These are phyloP conservation scores for Cutaneotrichosporon curvatum DNA, from an alignment of 1,284 basidiomycete species.

Conservation along the genomic window DNA sequence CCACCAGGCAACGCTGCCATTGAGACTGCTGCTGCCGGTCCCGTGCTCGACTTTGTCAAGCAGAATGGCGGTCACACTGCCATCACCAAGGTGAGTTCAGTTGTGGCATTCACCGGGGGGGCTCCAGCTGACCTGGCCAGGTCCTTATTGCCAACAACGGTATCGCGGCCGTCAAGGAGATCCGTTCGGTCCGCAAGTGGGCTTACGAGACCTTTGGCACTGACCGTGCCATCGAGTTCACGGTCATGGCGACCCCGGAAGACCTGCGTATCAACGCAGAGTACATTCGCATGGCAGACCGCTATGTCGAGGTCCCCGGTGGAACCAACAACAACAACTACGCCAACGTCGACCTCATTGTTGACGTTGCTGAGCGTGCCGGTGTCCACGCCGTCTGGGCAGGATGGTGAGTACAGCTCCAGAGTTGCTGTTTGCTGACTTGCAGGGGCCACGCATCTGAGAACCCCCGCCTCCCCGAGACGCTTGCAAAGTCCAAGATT, in stretches of 20 bases:
- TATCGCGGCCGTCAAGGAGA: constrained; percentile 99
- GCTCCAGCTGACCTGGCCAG: constrained; percentile 47
- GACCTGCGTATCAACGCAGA: constrained; percentile 95
- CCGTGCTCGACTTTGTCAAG: constrained; percentile 87
- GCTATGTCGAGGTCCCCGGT: constrained; percentile 97
- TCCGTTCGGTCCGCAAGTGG: constrained; percentile 98
- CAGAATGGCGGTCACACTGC: constrained; percentile 91
- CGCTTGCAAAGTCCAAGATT: constrained; percentile 85
- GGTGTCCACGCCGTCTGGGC: constrained; percentile 99
- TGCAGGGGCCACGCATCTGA: constrained; percentile 91
- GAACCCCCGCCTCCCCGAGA: constrained; percentile 96
- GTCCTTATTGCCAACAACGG: constrained; percentile 96
- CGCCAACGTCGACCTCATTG: constrained; percentile 98
- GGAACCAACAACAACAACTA: constrained; percentile 99
- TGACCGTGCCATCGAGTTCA: constrained; percentile 94
- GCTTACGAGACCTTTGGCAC: constrained; percentile 98
- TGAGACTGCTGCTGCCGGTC: constrained; percentile 69
- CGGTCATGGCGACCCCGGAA: constrained; percentile 99
- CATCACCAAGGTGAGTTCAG: constrained; percentile 77
- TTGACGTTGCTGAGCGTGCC: constrained; percentile 93
- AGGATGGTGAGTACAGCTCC: constrained; percentile 63
- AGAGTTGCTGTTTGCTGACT: constrained; percentile 1
- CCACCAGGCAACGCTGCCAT: constrained; percentile 79
- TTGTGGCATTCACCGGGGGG: background rate
- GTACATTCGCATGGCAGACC: constrained; percentile 99